Base-by-base conservation (phyloP, 108 stramenopile genomes). In the Nitzschia putrida region DNA sequence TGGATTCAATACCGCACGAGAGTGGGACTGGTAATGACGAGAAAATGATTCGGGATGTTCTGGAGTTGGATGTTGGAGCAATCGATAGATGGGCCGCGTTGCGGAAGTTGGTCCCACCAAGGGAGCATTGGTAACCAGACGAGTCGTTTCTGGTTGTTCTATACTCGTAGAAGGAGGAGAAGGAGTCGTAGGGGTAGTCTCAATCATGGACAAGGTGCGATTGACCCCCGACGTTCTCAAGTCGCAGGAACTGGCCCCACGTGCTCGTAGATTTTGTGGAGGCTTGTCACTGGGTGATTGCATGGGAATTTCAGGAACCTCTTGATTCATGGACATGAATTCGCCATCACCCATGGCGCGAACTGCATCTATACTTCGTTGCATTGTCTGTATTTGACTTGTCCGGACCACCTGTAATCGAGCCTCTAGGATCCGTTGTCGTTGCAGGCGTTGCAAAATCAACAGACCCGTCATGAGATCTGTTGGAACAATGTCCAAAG, bases 401-500 rank as follows among this genome's bases (percentile, higher is more conserved):
- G 67, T 56, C 8, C 53, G 50, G 23, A 81, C 58, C 0, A 85
- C 77, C 16, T 79, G 74, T 16, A 64, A 40, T 58, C 80, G 64
- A 3, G 84, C 79, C 45, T 81, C 49, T 49, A 88, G 37, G 18
- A 76, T 79, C 0, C 90, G 71, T 66, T 88, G 79, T 38, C 80
- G 73, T 76, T 95, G 94, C 0, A 93, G 67, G 37, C 83, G 65
- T 58, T 88, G 88, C 55, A 95, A 68, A n/a, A 91, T 67, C 34
- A 93, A 68, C 44, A 95, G 71, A 8, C 90, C 92, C 16, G 88
- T 79, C 7, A 80, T 86, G 9, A 95, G 61, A 70, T 95, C 94
- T 23, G 81, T 79, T 1, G 94, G 94, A 14, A 93, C 92, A 16
- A 95, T 74, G 68, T 93, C 92, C 22, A 95, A 66, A 0, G 68